A percentile compares a stretch with the other conserved stretches of the same genome.
phyloP scores from a whole-genome alignment of 78 protist genomes.

The Cavenderia fasciculata region DNA sequence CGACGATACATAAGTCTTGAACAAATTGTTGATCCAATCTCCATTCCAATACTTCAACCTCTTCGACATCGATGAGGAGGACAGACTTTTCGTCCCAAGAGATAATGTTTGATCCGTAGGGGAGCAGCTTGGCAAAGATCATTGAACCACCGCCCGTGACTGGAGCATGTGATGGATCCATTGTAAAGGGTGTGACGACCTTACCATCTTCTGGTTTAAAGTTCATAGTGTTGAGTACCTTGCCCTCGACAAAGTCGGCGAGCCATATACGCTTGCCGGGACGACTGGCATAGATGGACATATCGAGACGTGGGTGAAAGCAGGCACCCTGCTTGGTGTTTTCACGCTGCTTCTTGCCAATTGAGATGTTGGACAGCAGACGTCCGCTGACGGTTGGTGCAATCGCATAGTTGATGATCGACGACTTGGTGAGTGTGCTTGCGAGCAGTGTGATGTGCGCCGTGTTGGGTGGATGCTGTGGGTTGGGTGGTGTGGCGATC shows the following conservation, averaged over 20 bases:
- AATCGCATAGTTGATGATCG: slow-evolving; percentile 22
- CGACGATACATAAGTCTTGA: slow-evolving; percentile 23
- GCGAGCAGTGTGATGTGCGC: neutral
- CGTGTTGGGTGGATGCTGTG: neutral
- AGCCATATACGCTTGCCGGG: slow-evolving; percentile 70
- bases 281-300: slow-evolving; percentile 38
- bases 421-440: slow-evolving; percentile 40
- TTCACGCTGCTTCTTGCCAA: slow-evolving; percentile 63
- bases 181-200: neutral
- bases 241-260: slow-evolving; percentile 59
- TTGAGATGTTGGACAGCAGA: neutral
- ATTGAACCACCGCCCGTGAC: neutral
- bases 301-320: slow-evolving; percentile 32
- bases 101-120: slow-evolving; percentile 46
- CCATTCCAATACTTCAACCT: slow-evolving; percentile 70
- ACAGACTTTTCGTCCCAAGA: slow-evolving; percentile 52
- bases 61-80: slow-evolving; percentile 36
- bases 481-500: neutral
- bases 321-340: slow-evolving; percentile 77
- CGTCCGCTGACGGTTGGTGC: neutral
- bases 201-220: slow-evolving; percentile 34
- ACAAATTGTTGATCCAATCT: slow-evolving; percentile 19
- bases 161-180: neutral
- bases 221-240: slow-evolving; percentile 61
- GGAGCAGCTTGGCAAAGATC: slow-evolving; percentile 42